Conservation (phyloP, 1,284 basidiomycete genomes). For the Vanrija sp. region DNA sequence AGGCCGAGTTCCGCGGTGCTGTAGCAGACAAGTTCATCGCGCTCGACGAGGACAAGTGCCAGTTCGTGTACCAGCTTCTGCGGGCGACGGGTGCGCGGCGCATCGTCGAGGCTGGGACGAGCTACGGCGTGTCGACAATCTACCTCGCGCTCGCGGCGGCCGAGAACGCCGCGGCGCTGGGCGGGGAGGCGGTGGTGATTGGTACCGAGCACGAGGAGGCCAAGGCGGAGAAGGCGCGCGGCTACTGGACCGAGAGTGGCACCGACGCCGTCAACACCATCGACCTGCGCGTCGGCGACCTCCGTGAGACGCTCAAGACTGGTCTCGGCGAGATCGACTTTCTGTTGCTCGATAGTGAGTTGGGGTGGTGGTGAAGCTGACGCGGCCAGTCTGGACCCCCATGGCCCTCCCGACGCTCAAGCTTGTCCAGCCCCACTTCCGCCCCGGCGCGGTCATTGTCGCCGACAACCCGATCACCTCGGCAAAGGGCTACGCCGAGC, state of each 20-base stretch:
- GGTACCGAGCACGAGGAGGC: constrained; percentile 30
- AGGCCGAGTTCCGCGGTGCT: constrained; percentile 13
- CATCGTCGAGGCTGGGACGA: constrained; percentile 33
- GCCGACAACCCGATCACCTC: constrained; percentile 19
- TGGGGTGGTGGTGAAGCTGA: not conserved
- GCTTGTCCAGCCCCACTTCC: constrained; percentile 21
- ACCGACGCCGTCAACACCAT: constrained; percentile 17
- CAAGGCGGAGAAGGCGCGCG: constrained; percentile 20
- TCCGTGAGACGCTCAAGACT: constrained; percentile 26
- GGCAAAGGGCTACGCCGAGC: constrained; percentile 21
- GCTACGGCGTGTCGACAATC: constrained; percentile 34
- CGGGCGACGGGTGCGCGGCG: constrained; percentile 16
- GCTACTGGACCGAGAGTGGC: constrained; percentile 24
- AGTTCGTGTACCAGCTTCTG: constrained; percentile 26
- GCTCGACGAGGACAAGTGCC: constrained; percentile 33
- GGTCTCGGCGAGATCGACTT: constrained; percentile 24
- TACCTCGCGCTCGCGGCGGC: constrained; percentile 31
- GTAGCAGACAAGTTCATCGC: constrained; percentile 35
- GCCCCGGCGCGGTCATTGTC: constrained; percentile 22
- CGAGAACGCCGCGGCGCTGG: constrained; percentile 11
- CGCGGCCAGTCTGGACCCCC: constrained; percentile 27
- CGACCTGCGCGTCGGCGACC: constrained; percentile 33
- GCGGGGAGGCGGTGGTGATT: constrained; percentile 19
- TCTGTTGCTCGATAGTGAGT: constrained; percentile 33
- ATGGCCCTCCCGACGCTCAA: constrained; percentile 26